These are phyloP conservation scores for Lasiosphaeriaceae sp. DNA, from an alignment of 495 filamentous ascomycete genomes.

Conservation along the genomic window DNA sequence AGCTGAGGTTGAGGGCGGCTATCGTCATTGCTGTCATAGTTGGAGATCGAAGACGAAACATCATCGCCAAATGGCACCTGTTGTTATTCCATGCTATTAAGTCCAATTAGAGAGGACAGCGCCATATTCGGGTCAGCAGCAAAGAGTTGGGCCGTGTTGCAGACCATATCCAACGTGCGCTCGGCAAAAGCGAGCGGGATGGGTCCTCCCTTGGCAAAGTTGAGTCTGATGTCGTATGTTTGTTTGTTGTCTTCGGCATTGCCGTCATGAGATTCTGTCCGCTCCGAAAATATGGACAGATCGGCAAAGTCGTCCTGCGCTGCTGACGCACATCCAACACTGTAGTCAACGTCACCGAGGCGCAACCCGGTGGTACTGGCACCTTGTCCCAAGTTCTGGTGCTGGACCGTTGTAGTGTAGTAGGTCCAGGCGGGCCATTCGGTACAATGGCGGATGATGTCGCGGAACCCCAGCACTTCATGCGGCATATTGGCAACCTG, in stretches of 20 bases:
- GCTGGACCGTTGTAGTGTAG: constrained; percentile 25
- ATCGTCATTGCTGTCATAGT: not conserved
- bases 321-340: constrained; percentile 14
- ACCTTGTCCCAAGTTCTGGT: constrained; percentile 25
- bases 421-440: constrained; percentile 46
- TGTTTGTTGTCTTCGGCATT: not conserved
- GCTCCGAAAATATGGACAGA: constrained; percentile 17
- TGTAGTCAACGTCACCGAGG: constrained; percentile 12
- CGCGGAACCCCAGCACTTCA: constrained; percentile 51
- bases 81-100: not conserved
- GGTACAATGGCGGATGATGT: constrained; percentile 57
- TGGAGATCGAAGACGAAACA: not conserved
- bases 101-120: constrained; percentile 4
- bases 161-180: constrained; percentile 17
- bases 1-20: constrained; percentile 1
- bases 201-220: constrained; percentile 16
- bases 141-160: constrained; percentile 12
- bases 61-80: not conserved
- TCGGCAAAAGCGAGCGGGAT: constrained; percentile 16
- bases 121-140: constrained; percentile 7
- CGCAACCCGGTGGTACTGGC: not conserved
- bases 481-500: constrained; percentile 45
- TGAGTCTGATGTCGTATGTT: constrained; percentile 17
- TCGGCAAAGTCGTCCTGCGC: constrained; percentile 20
- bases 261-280: not conserved